phyloP scores from a whole-genome alignment of 1,139 yeast species.

The Lodderomyces orthopsilosis region DNA sequence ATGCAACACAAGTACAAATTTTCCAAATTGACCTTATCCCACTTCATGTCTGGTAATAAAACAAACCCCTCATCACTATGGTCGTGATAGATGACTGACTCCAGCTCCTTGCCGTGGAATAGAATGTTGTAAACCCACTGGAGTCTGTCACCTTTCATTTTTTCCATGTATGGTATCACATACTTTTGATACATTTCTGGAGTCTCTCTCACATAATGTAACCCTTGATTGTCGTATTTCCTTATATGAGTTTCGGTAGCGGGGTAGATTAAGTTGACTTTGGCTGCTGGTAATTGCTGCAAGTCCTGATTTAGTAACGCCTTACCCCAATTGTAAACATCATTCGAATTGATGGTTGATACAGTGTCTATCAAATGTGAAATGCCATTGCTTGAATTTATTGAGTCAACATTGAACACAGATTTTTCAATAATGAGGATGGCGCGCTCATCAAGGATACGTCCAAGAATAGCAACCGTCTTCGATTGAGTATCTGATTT shows the following conservation, averaged over 20 bases:
- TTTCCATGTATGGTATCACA: slow-evolving; percentile 73
- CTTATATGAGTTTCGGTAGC: slow-evolving; percentile 84
- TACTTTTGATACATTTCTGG: slow-evolving; percentile 63
- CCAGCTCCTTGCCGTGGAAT: slow-evolving; percentile 80
- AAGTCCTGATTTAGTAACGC: slow-evolving; percentile 50
- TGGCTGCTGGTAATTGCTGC: slow-evolving; percentile 55
- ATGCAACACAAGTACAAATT: slow-evolving; percentile 77
- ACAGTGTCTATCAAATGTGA: slow-evolving; percentile 18
- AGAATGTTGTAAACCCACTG: slow-evolving; percentile 91
- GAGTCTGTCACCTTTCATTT: slow-evolving; percentile 74
- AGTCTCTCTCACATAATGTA: slow-evolving; percentile 71
- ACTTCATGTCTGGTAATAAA: slow-evolving; percentile 79
- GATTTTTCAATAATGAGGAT: slow-evolving; percentile 75
- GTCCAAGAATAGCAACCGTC: slow-evolving; percentile 61
- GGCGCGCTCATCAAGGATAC: slow-evolving; percentile 57
- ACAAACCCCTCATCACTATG: slow-evolving; percentile 53
- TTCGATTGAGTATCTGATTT: slow-evolving; percentile 65
- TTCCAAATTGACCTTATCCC: slow-evolving; percentile 78
- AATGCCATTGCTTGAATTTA: background rate
- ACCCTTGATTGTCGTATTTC: slow-evolving; percentile 60
- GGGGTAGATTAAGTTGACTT: slow-evolving; percentile 79
- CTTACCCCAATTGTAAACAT: slow-evolving; percentile 80
- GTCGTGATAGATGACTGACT: slow-evolving; percentile 65
- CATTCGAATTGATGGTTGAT: slow-evolving; percentile 59
- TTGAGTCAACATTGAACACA: slow-evolving; percentile 39